Base-by-base conservation (phyloP, 2,329 filamentous ascomycete genomes). In the Fusarium sulawesiense region DNA sequence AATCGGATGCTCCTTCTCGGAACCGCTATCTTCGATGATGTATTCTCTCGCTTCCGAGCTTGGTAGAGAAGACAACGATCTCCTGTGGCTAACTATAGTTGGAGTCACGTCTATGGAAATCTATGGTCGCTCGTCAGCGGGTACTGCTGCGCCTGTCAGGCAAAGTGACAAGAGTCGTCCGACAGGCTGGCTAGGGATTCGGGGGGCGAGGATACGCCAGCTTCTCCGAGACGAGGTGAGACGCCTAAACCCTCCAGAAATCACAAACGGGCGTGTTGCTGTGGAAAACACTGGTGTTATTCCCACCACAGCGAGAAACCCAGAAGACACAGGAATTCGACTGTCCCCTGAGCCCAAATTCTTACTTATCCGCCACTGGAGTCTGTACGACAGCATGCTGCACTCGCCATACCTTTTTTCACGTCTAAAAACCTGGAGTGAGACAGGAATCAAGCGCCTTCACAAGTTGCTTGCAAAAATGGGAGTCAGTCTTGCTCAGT, bases 381-480 rank as follows among this genome's bases (percentile, higher is more conserved):
- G 93, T 73, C 84, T 99, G 16, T 98, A 98, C 79, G 96, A 99
- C 76, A 97, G 94, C 78, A 98, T 99, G 96, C 86, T 98, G 14
- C 96, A 99, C 79, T 98, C 94, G 0, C 94, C 95, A 0, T 98
- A 98, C 76, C 88, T 99, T 7, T 95, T 97, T 64, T 93, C 95
- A 6, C 89, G 93, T 32, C 86, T 99, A 47, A 95, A 97, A 80
- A 94, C 97, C 48, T 99, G 96, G 95, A 97, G 91, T 64, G 96
- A 98, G 67, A 88, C 87, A 53, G 96, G 96, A 5, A 87, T 93
- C 56, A 97, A 97, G 78, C 89, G 95, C 54, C 84, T 99, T 21
- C 93, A 98, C 80, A 98, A 98, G 78, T 87, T 99, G 1, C 86
- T 99, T 4, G 96, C 96, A 45, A 99, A 98, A 80, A 99, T 99